These are phyloP conservation scores for Protomyces gravidus DNA, from an alignment of 1,139 yeast species.

Conservation along the genomic window DNA sequence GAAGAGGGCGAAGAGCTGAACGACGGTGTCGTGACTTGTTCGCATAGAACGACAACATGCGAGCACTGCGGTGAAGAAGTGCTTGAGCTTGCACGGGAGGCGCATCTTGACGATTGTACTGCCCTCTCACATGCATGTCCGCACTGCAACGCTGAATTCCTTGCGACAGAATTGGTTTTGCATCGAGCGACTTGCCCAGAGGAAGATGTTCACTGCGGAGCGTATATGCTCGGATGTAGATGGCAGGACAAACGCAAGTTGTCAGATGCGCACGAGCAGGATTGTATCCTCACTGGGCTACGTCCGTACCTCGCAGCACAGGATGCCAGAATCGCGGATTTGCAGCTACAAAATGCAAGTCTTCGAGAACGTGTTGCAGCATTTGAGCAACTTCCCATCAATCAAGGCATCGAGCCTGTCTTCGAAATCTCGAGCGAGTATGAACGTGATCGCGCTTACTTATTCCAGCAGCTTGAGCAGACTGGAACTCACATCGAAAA, in stretches of 20 bases:
- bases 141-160: slow-evolving; percentile 6
- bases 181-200: background rate
- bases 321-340: background rate
- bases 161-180: background rate
- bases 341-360: slow-evolving; percentile 1
- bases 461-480: slow-evolving; percentile 12
- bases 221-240: slow-evolving; percentile 2
- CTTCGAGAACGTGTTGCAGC: background rate
- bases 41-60: slow-evolving; percentile 4
- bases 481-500: slow-evolving; percentile 6
- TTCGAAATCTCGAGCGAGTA: slow-evolving; percentile 13
- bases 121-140: slow-evolving; percentile 14
- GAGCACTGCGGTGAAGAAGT: slow-evolving; percentile 18
- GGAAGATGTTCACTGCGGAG: slow-evolving; percentile 1
- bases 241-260: slow-evolving; percentile 2
- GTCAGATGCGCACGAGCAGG: background rate
- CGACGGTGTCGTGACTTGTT: background rate
- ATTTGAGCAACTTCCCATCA: background rate
- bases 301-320: slow-evolving; percentile 6
- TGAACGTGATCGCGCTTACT: slow-evolving; percentile 21
- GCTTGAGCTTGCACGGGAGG: background rate
- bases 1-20: background rate
- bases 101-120: slow-evolving; percentile 20
- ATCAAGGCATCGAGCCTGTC: slow-evolving; percentile 6
- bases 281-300: background rate